Evolutionary conservation across 345 rosid species (phyloP).

Genomic region (Excoecaria agallocha): DNA sequence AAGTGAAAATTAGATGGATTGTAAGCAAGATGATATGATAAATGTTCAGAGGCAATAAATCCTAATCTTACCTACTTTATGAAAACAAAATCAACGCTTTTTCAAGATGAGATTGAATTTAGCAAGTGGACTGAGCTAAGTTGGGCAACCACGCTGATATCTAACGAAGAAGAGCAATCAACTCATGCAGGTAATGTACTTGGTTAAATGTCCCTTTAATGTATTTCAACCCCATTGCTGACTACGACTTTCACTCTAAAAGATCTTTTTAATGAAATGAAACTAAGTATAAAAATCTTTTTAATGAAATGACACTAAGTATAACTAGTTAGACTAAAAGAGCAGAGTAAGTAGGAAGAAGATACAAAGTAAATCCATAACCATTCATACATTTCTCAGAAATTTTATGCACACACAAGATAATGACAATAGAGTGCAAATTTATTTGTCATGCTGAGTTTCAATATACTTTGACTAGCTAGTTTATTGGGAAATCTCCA

Average conservation of each 20-base stretch:
- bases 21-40: neutral
- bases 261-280: neutral
- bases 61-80: neutral
- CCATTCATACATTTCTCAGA: neutral
- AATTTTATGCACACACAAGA: neutral
- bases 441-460: neutral
- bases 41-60: neutral
- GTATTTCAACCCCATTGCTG: neutral
- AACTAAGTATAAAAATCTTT: too few relatives aligned
- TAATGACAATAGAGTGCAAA: neutral
- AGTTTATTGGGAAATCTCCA: neutral
- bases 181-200: neutral
- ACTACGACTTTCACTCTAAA: neutral
- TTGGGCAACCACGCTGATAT: neutral
- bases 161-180: neutral
- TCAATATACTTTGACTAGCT: neutral
- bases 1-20: neutral
- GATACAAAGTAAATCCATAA: neutral
- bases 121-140: too few relatives aligned
- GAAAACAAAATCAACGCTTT: neutral
- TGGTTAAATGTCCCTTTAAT: neutral
- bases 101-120: neutral
- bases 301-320: too few relatives aligned
- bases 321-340: neutral
- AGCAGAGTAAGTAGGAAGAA: neutral